Evolutionary conservation across 192 early-diverging fungal species (phyloP), one percentile per base, ranked within the genome.

Genomic region (Piromyces finnis): DNA sequence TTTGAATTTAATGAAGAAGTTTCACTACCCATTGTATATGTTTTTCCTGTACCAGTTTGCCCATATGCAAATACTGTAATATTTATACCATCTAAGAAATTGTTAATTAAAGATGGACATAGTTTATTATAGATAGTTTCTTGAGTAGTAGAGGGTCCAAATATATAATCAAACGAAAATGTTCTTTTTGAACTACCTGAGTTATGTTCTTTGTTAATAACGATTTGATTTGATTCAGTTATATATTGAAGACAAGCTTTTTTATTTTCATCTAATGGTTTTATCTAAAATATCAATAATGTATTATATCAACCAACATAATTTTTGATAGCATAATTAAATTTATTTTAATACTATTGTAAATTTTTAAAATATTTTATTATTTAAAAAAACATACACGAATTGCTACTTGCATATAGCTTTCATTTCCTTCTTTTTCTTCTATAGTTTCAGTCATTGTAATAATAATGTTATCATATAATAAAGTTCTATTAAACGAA

Each of bases 11-110:
- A 29, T 30, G 26, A 29, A 32, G 36, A 77, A 83, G 82, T 29
- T 78, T 81, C 13, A 85, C 83, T 11, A 26, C 89, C 89, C 87
- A 90, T 88, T 15, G 87, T 90, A 80, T 84, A 90, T 12, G 89
- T 90, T 78, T 90, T 90, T 28, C 89, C 89, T 29, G 82, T 84
- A 16, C 82, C 84, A 12, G 89, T 90, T 78, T 90, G 89, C 22
- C 89, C 88, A 79, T 51, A 51, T 5, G 41, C 41, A 51, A 51
- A 51, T 22, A 51, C 41, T 17, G 41, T 51, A 22, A 51, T 51
- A 22, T 51, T 51, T 15, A 51, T 51, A 5, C 41, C 41, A 51
- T 51, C 41, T 22, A 51, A 51, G 22, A 51, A 51, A 22, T 51
- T 15, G 22, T 51, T 51, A 22, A 51, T 51, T 22, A 51, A 22